Base-by-base conservation (phyloP, 257 asterid genomes). In the Capsicum rhomboideum region DNA sequence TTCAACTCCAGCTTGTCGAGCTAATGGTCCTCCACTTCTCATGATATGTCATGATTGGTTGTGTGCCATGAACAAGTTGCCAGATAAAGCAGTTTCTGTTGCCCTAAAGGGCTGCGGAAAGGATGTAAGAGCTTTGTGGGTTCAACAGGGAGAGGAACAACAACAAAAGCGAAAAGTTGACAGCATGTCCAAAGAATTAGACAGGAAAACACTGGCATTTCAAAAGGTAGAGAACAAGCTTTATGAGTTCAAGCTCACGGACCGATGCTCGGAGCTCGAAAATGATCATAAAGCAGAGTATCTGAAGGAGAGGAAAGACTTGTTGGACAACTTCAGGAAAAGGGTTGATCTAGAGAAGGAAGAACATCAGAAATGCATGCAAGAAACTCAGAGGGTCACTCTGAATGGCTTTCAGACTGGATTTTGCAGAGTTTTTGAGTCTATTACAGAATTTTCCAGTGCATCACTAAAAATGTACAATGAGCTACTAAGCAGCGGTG, bases 81-180 rank as follows among this genome's bases (percentile, higher is more conserved):
- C 98, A 0, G 95, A 92, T 40, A 91, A 87, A 87, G 77, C 91
- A 2, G 98, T 92, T 69, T 88, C 92, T 13, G 84, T 49, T 54
- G 92, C 98, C 4, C 86, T 96, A 46, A 92, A 89, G 82, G 89
- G 92, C 88, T 96, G 98, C 17, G 91, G 89, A 1, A 91, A 90
- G 88, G 99, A 96, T 85, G 95, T 94, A 71, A 85, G 94, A 84
- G 93, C 95, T 58, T 83, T 96, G 90, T 92, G 97, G 98, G 72
- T 90, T 86, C 98, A 92, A 84, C 97, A 96, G 82, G 99, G 98
- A 80, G 93, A 87, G 86, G 99, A 94, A 77, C 95, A 91, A 72
- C 92, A 89, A 49, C 98, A 94, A 56, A 96, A 93, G 90, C 86
- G 91, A 87, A 96, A 88, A 89, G 98, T 93, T 10, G 99, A 96